These are phyloP conservation scores for Penicillium rolfsii DNA, from an alignment of 2,329 filamentous ascomycete species.

Conservation along the genomic window DNA sequence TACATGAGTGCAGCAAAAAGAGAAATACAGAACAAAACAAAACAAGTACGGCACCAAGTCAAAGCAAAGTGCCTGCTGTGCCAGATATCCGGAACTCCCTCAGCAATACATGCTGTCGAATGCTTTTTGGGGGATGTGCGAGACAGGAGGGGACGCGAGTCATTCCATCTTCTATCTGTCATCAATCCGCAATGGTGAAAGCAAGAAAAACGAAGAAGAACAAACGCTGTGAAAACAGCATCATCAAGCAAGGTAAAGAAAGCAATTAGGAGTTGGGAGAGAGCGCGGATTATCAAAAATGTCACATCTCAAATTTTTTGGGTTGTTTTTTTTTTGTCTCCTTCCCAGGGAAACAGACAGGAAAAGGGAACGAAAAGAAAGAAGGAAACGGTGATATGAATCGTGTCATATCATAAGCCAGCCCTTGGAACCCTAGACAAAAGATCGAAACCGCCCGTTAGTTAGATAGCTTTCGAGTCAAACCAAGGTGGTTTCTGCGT, in stretches of 20 bases:
- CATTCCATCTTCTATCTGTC: constrained; percentile 56
- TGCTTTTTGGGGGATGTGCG: constrained; percentile 45
- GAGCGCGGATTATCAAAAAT: constrained; percentile 24
- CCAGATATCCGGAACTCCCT: constrained; percentile 84
- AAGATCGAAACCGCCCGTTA: background rate
- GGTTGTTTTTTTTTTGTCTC: constrained; percentile 6
- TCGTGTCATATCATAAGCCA: constrained; percentile 30
- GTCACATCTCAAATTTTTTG: constrained; percentile 44
- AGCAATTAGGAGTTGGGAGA: constrained; percentile 27
- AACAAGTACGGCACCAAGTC: constrained; percentile 37
- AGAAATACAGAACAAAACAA: constrained; percentile 35
- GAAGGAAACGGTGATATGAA: constrained; percentile 16
- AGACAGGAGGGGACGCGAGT: constrained; percentile 33
- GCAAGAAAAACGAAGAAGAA: constrained; percentile 16
- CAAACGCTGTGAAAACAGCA: constrained; percentile 24
- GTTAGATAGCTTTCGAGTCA: constrained; percentile 6
- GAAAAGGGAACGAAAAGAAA: constrained; percentile 2
- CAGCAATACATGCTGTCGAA: constrained; percentile 52
- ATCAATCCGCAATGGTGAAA: constrained; percentile 22
- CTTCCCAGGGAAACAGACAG: constrained; percentile 10
- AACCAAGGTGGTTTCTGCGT: constrained; percentile 7
- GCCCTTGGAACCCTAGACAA: constrained; percentile 3
- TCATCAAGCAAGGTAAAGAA: constrained; percentile 29
- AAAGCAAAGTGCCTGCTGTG: constrained; percentile 54
- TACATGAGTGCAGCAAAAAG: constrained; percentile 35